These are phyloP conservation scores for Aaosphaeria pasadenensis DNA, from an alignment of 2,329 filamentous ascomycete genomes.

Conservation along the genomic window DNA sequence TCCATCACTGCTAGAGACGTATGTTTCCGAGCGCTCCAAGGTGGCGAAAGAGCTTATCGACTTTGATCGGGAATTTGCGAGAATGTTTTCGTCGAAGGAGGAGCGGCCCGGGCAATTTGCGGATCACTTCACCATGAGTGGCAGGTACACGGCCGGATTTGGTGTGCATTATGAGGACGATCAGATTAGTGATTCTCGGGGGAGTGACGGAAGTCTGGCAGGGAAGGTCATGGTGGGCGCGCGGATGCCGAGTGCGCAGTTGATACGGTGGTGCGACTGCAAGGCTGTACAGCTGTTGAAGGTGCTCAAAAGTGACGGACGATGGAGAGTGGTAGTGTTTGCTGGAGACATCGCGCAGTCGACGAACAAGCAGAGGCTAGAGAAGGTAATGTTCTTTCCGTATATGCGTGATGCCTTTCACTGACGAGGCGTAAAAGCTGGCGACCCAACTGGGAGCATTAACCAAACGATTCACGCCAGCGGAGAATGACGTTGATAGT, in stretches of 20 bases:
- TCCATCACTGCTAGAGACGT: constrained; percentile 56
- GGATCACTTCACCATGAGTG: constrained; percentile 57
- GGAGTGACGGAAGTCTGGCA: constrained; percentile 35
- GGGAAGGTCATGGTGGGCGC: constrained; percentile 44
- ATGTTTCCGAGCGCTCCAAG: constrained; percentile 56
- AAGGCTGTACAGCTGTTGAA: constrained; percentile 52
- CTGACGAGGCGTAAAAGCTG: constrained; percentile 9
- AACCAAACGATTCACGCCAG: constrained; percentile 43
- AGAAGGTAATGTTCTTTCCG: background rate
- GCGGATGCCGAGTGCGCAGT: constrained; percentile 54
- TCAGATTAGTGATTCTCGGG: constrained; percentile 39
- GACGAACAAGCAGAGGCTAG: background rate
- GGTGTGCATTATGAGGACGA: constrained; percentile 55
- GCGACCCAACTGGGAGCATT: constrained; percentile 22
- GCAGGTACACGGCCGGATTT: constrained; percentile 59
- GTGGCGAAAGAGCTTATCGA: constrained; percentile 54
- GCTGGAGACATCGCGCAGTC: constrained; percentile 38
- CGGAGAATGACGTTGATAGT: constrained; percentile 47
- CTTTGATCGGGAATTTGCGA: constrained; percentile 56
- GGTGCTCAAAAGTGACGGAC: constrained; percentile 51
- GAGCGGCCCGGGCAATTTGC: constrained; percentile 50
- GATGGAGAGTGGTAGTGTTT: constrained; percentile 53
- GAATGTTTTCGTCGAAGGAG: constrained; percentile 51
- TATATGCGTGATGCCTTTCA: background rate
- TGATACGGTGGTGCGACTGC: constrained; percentile 60